Base-by-base conservation (phyloP, 2,329 filamentous ascomycete species). In the Nannizzia gypsea region DNA sequence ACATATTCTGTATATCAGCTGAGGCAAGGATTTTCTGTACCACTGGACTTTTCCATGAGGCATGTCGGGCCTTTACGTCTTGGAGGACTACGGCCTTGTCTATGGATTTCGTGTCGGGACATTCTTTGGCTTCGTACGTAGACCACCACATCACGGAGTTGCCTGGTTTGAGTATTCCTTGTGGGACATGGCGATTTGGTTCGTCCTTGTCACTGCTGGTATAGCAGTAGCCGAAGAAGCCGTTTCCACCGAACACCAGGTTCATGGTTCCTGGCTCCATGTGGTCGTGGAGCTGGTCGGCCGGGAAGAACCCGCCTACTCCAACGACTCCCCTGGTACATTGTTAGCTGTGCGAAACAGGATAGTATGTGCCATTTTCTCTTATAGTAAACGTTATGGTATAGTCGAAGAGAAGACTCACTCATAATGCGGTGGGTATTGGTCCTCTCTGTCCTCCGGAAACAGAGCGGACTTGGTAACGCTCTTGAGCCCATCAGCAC, bases 161-260 rank as follows among this genome's bases (percentile, higher is more conserved):
- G 2, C 72, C 71, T 1, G 69, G 71, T 8, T 65, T 61, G 65
- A 67, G 36, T 17, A 40, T 38, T 24, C 59, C 24, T 60, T 58
- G 28, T 26, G 66, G 58, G 9, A 68, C 66, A 61, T 70, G 63
- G 20, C 67, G 58, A 44, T 68, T 61, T 1, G 64, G 59, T 13
- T 64, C 65, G 1, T 63, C 58, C 8, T 58, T 6, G 2, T 66
- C 61, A 44, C 67, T 70, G 6, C 65, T 63, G 13, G 70, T 65
- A 56, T 72, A 74, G 26, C 74, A 73, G 64, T 79, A 80, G 1
- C 78, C 78, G 63, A 80, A 80, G 64, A 80, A 80, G 0, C 78
- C 78, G 57, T 77, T 78, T 0, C 73, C 70, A 1, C 78, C 77
- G 60, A 78, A 78, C 0, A 74, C 68, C 50, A 80, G 70, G 42